These are phyloP conservation scores for Madurella fahalii DNA, from an alignment of 2,329 filamentous ascomycete species.

Conservation along the genomic window DNA sequence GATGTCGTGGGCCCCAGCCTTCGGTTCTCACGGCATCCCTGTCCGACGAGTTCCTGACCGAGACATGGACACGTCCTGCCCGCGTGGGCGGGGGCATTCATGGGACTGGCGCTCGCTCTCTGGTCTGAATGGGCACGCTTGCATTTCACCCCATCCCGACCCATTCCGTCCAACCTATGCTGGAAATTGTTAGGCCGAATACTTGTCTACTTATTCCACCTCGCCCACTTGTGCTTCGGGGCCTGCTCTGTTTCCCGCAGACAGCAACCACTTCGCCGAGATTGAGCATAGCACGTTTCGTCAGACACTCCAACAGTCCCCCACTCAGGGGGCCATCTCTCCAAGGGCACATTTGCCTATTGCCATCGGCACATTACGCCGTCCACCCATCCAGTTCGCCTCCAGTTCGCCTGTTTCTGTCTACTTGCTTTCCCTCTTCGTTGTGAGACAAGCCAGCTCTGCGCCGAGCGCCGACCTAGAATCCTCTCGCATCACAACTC, in stretches of 20 bases:
- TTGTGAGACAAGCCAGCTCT: neutral
- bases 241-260: neutral
- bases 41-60: constrained; percentile 11
- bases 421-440: too few species aligned
- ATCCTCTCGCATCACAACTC: constrained; percentile 17
- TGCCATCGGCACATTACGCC: neutral
- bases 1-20: constrained; percentile 10
- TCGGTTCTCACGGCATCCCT: constrained; percentile 8
- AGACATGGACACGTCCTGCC: neutral
- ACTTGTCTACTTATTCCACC: constrained; percentile 18
- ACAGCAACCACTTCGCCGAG: constrained; percentile 1
- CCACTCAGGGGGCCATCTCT: constrained; percentile 22
- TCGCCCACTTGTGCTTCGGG: neutral
- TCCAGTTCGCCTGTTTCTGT: too few species aligned
- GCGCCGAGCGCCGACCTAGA: neutral
- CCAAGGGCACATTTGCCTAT: constrained; percentile 12
- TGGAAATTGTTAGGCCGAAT: constrained; percentile 15
- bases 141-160: constrained; percentile 11
- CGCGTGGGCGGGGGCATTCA: neutral
- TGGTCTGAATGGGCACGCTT: neutral
- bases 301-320: constrained; percentile 17
- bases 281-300: constrained; percentile 7
- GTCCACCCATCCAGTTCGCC: too few species aligned
- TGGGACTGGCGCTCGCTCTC: neutral
- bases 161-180: constrained; percentile 14